These are phyloP conservation scores for Termitomyces sp. DNA, from an alignment of 768 basidiomycete genomes.

Conservation along the genomic window DNA sequence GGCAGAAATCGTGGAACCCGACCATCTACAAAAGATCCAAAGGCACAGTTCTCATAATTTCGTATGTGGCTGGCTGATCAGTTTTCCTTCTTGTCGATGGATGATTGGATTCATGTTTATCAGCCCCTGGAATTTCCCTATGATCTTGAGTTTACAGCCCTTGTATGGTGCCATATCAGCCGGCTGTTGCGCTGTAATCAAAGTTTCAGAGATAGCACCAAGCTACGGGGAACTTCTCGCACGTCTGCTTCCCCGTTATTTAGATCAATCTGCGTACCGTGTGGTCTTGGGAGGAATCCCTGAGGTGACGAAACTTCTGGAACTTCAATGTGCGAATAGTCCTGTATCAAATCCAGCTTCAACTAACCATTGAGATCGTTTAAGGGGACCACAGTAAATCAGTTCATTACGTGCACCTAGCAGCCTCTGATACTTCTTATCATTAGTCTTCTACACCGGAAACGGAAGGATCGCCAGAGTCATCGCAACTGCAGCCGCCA, in stretches of 20 bases:
- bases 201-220: constrained; percentile 60
- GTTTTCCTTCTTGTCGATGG: constrained; percentile 16
- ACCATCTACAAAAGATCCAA: constrained; percentile 52
- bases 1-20: constrained; percentile 48
- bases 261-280: constrained; percentile 42
- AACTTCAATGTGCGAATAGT: constrained; percentile 34
- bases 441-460: constrained; percentile 42
- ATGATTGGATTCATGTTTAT: neutral
- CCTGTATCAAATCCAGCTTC: neutral
- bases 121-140: constrained; percentile 65
- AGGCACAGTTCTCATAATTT: constrained; percentile 56
- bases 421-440: neutral
- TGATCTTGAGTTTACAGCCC: constrained; percentile 51
- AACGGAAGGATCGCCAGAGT: constrained; percentile 41
- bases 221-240: constrained; percentile 45
- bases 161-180: constrained; percentile 70
- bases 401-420: neutral
- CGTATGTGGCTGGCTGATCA: constrained; percentile 34
- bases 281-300: constrained; percentile 56
- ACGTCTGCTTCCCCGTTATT: constrained; percentile 46
- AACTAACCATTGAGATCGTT: neutral
- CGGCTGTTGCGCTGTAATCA: constrained; percentile 63
- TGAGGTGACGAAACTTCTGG: constrained; percentile 49
- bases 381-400: constrained; percentile 25
- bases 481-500: constrained; percentile 46